Evolutionary conservation across 805 yeast genomes (phyloP).

Genomic region (Alloascoidea africana): DNA sequence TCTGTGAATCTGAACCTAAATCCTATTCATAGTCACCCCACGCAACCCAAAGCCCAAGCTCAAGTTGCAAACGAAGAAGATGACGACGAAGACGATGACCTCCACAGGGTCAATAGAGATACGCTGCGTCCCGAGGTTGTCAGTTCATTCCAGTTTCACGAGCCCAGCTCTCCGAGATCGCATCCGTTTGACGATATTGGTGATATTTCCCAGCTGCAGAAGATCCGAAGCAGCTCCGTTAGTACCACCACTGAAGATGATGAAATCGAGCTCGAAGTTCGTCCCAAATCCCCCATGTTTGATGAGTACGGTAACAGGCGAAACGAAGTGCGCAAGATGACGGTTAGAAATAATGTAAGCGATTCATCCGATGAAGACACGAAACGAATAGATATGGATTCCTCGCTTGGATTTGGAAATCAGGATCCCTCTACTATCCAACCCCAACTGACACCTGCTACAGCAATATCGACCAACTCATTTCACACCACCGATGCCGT

Average conservation of each 20-base stretch:
- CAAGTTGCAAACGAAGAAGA: too few species aligned
- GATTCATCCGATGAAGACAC: not conserved
- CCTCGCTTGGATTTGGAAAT: not conserved
- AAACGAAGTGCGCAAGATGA: not conserved
- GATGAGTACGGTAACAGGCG: not conserved
- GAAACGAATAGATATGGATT: not conserved
- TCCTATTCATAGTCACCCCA: too few species aligned
- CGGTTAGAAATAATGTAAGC: not conserved
- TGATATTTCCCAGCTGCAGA: constrained; percentile 1
- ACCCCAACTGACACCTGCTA: not conserved
- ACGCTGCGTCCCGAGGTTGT: too few species aligned
- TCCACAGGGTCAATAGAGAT: too few species aligned
- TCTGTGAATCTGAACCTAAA: too few species aligned
- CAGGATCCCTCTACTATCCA: not conserved
- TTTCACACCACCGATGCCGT: not conserved
- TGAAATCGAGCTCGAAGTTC: not conserved
- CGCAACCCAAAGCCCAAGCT: too few species aligned
- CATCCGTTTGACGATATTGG: too few species aligned
- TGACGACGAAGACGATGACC: too few species aligned
- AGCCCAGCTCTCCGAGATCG: too few species aligned
- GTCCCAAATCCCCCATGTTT: not conserved
- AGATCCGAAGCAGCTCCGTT: too few species aligned
- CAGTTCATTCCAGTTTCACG: too few species aligned
- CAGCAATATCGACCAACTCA: not conserved
- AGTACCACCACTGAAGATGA: not conserved